A percentile compares a stretch with the other conserved stretches of the same genome.
Evolutionary conservation across 73 alveolate species (phyloP).

Genomic region (Paramecium sonneborni): DNA sequence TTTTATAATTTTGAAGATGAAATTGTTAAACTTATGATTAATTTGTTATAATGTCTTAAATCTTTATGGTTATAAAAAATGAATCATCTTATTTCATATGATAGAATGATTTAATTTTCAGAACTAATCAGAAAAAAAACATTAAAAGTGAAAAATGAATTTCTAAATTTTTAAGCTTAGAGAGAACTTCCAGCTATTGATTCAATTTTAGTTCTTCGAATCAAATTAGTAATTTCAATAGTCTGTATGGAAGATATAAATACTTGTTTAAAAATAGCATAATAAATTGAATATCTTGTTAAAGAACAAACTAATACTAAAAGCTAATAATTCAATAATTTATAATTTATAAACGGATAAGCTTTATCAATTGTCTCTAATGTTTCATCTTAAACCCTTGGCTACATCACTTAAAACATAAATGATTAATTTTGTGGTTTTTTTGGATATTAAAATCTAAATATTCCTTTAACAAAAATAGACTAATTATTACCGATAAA

Average conservation of each 20-base stretch:
- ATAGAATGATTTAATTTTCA: neutral
- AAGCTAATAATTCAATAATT: neutral
- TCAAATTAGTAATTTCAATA: neutral
- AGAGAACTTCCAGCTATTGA: neutral
- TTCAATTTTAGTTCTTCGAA: neutral
- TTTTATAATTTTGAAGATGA: neutral
- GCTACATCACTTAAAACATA: neutral
- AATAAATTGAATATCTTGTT: neutral
- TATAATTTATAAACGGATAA: neutral
- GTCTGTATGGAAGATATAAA: constrained; percentile 5
- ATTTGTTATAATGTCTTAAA: neutral
- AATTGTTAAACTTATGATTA: neutral
- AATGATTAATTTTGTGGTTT: neutral
- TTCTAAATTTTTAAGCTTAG: neutral
- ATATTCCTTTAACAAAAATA: neutral
- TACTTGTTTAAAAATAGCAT: neutral
- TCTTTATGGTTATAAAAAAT: neutral
- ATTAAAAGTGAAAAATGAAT: neutral
- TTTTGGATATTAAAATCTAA: neutral
- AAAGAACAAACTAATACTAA: neutral
- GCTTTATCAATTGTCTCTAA: neutral
- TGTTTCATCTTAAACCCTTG: neutral
- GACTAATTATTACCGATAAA: neutral
- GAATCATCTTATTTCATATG: neutral
- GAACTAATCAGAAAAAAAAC: neutral